Evolutionary conservation across 345 rosid genomes (phyloP).

Genomic region (Boechera divaricarpa): DNA sequence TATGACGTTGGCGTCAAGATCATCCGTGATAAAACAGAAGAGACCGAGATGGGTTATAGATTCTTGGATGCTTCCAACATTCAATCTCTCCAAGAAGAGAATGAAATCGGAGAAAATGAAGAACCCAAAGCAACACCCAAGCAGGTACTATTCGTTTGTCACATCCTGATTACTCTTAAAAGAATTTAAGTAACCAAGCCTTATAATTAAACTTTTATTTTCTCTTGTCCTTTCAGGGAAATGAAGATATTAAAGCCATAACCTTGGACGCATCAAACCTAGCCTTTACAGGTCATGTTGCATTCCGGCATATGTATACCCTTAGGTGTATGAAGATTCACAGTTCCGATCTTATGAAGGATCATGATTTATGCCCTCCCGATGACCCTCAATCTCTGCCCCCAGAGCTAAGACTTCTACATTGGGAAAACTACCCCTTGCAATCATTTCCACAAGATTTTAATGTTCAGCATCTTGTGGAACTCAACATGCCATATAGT

Average conservation of each 20-base stretch:
- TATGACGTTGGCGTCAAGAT: constrained; percentile 25
- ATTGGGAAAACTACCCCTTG: constrained; percentile 23
- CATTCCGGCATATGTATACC: constrained; percentile 7
- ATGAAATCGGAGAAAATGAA: background rate
- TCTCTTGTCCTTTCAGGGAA: constrained; percentile 9
- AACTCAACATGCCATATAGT: constrained; percentile 19
- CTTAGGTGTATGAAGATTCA: constrained; percentile 15
- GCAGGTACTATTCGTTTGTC: background rate
- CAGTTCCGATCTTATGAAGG: too few species aligned
- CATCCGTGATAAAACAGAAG: background rate
- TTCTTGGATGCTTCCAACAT: constrained; percentile 15
- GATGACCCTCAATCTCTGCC: background rate
- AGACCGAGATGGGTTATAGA: constrained; percentile 13
- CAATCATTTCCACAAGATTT: constrained; percentile 27
- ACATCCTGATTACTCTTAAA: background rate
- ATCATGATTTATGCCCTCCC: background rate
- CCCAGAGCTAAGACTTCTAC: constrained; percentile 10
- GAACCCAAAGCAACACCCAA: constrained; percentile 8
- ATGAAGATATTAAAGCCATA: constrained; percentile 28
- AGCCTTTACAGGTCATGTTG: background rate
- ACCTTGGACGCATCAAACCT: background rate
- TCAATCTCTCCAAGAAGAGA: background rate
- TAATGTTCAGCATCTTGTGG: constrained; percentile 17
- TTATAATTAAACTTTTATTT: background rate
- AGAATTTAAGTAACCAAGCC: background rate